Evolutionary conservation across 1,284 basidiomycete species (phyloP), one percentile per base, ranked within the genome.

Genomic region (Rhodotorula glutinis): DNA sequence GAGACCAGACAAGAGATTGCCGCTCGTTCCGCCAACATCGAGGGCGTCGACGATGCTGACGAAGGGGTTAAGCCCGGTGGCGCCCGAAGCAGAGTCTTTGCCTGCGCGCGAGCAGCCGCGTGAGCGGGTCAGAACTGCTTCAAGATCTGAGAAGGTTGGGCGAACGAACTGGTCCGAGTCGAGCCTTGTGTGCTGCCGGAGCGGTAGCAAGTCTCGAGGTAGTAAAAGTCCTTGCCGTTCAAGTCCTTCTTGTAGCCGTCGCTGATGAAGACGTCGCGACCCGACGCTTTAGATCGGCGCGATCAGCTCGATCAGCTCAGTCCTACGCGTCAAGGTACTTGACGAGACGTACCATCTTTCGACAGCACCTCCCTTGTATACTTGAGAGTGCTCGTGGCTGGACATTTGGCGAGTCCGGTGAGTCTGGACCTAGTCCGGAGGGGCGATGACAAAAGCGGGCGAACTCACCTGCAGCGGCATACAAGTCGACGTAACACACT

Each of bases 191-290:
- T 51, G 11, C 25, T 16, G 13, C 27, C 49, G 49, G 27, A 51
- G n/a, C 49, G 49, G 49, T 51, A 51, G 49, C 49, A 51, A 13
- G n/a, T 16, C 49, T 51, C 49, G 25, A 51, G 16, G 49, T 51
- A 29, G 49, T 51, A 51, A 29, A 29, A 51, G 2, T 51, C 25
- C 25, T 27, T 25, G 49, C 27, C 49, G 25, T 51, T 17, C 25
- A 8, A 23, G 27, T 51, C 49, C 49, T 51, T 51, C 25, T 27
- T 25, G 49, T 51, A 51, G 9, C 49, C 49, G 49, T 51, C 49
- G 27, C 21, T 29, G 49, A 51, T 25, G 49, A 13, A 29, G 27
- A 51, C n/a, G 4, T 29, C 49, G 49, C 49, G 49, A 27, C 25
- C 49, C 27, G 49, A 27, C 16, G n/a, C 49, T 51, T n/a, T 16